Conservation (phyloP, 2,329 filamentous ascomycete species). For the Alternaria gaisen region DNA sequence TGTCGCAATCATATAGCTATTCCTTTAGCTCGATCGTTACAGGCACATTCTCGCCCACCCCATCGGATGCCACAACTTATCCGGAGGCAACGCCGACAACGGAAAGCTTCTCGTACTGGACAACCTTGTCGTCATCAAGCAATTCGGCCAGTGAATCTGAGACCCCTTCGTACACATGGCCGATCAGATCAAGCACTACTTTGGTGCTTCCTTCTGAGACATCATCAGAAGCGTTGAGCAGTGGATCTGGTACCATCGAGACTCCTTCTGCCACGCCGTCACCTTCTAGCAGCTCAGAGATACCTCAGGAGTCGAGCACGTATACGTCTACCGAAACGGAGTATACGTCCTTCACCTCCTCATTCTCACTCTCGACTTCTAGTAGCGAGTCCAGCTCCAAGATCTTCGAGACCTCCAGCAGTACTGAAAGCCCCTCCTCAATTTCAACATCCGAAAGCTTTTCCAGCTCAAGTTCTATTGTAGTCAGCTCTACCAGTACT, state of each 20-base stretch:
- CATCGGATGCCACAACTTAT: neutral
- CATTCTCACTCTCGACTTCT: too few species aligned
- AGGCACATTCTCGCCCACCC: neutral
- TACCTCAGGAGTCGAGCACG: neutral
- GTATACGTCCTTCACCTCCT: neutral
- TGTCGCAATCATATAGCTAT: neutral
- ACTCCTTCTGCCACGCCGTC: neutral
- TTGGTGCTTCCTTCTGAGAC: slow-evolving; percentile 3
- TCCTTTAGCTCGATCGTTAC: neutral
- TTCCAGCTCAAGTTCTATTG: neutral
- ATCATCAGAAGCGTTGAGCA: slow-evolving; percentile 3
- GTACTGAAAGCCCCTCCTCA: too few species aligned
- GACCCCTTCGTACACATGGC: neutral
- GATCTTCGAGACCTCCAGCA: too few species aligned
- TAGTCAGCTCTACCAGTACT: slow-evolving; percentile 9
- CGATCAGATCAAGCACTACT: neutral
- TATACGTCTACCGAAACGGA: neutral
- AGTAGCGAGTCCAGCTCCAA: too few species aligned
- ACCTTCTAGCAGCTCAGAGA: neutral
- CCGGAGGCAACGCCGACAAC: neutral
- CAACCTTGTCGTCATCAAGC: neutral
- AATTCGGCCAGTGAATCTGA: neutral
- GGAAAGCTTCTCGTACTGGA: slow-evolving; percentile 3
- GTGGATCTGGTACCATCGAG: neutral
- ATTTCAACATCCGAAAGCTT: neutral